Conservation (phyloP, 352 stramenopile genomes). For the Pythium dissotocum region DNA sequence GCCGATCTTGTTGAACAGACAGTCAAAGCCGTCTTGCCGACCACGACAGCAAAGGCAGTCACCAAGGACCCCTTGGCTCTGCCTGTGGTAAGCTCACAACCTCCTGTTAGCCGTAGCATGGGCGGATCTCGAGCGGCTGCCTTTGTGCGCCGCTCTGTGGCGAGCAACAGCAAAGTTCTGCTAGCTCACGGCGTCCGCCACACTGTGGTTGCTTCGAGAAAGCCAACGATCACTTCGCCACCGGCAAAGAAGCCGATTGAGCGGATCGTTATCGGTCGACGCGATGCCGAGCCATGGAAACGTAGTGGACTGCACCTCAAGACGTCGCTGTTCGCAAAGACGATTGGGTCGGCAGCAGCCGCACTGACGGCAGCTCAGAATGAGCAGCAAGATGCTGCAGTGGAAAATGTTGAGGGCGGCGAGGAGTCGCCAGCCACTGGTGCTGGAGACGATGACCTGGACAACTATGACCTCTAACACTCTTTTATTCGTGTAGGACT, state of each 20-base stretch:
- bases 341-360: conserved; percentile 1
- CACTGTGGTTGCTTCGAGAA: not conserved
- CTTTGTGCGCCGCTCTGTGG: not conserved
- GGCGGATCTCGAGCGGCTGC: not conserved
- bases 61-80: not conserved
- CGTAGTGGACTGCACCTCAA: not conserved
- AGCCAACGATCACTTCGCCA: not conserved
- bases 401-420: not conserved
- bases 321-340: conserved; percentile 12
- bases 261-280: conserved; percentile 14
- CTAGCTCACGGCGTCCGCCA: not conserved
- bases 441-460: not conserved
- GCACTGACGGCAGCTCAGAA: not conserved
- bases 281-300: conserved; percentile 11
- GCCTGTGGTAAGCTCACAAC: not conserved
- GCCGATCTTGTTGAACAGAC: not conserved
- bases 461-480: conserved; percentile 13
- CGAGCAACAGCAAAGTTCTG: not conserved
- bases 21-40: not conserved
- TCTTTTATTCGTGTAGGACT: not conserved
- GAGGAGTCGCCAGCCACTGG: not conserved
- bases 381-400: not conserved
- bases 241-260: conserved; percentile 12
- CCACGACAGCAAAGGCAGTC: not conserved
- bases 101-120: not conserved